phyloP scores from a whole-genome alignment of 495 filamentous ascomycete species.

The Aspergillus kassunensis region DNA sequence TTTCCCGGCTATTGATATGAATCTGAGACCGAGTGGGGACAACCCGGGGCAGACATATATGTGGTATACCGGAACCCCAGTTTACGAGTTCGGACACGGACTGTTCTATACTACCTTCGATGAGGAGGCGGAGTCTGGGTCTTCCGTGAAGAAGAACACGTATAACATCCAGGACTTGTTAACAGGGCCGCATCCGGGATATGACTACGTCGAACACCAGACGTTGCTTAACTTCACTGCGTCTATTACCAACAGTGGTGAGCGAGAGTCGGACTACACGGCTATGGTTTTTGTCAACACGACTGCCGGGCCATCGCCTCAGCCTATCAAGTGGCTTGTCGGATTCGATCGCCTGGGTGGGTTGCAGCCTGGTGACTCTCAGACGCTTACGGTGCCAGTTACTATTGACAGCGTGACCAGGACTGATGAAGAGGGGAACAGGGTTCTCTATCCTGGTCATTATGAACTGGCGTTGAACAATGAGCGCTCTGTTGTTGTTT shows the following conservation, averaged over 20 bases:
- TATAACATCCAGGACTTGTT: conserved; percentile 30
- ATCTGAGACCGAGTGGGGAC: conserved; percentile 40
- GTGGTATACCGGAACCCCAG: conserved; percentile 54
- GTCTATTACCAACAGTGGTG: conserved; percentile 50
- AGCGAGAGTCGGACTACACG: conserved; percentile 53
- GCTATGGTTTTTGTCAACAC: conserved; percentile 54
- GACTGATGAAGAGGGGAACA: conserved; percentile 54
- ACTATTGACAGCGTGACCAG: conserved; percentile 57
- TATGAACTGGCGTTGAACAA: conserved; percentile 59
- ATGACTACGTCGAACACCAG: conserved; percentile 28
- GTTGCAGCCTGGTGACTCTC: conserved; percentile 36
- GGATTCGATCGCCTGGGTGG: conserved; percentile 52
- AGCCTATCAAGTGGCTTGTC: conserved; percentile 61
- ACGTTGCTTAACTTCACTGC: conserved; percentile 45
- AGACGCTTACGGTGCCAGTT: conserved; percentile 41
- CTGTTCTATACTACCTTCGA: conserved; percentile 50
- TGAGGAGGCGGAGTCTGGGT: conserved; percentile 21
- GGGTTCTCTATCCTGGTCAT: conserved; percentile 60
- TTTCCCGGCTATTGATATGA: conserved; percentile 56
- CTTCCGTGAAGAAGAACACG: background rate
- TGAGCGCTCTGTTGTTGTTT: conserved; percentile 26
- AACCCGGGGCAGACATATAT: conserved; percentile 56
- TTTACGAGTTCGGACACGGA: conserved; percentile 55
- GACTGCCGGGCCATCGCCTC: conserved; percentile 53
- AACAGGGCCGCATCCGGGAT: conserved; percentile 19